Percentiles rank a stretch among this genome's conserved stretches.
Evolutionary conservation across 192 early-diverging fungal species (phyloP).

Genomic region (Rhizophagus prolifer): DNA sequence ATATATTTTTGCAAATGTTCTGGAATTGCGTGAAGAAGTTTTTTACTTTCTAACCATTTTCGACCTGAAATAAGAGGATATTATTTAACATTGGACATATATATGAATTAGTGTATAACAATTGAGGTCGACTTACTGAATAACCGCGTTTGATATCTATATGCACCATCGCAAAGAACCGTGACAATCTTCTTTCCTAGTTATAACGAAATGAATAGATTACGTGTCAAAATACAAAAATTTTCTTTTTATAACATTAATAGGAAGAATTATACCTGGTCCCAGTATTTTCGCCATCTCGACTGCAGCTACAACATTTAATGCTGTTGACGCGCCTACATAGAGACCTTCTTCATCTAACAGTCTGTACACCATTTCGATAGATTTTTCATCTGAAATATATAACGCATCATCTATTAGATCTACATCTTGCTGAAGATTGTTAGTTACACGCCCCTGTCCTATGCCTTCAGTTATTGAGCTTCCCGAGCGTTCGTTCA

Average conservation of each 20-base stretch:
- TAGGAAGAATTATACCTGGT: conserved; percentile 47
- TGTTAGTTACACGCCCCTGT: conserved; percentile 91
- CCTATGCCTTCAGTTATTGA: conserved; percentile 97
- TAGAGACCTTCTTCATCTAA: conserved; percentile 95
- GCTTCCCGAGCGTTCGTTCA: conserved; percentile 70
- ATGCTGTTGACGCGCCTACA: conserved; percentile 85
- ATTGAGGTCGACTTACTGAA: conserved; percentile 59
- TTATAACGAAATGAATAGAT: not conserved
- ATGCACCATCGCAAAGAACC: conserved; percentile 87
- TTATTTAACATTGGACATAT: not conserved
- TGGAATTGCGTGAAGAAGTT: conserved; percentile 73
- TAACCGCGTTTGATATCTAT: conserved; percentile 78
- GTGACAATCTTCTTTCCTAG: conserved; percentile 75
- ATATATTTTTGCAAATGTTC: conserved; percentile 85
- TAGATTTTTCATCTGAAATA: conserved; percentile 78
- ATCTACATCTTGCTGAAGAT: conserved; percentile 77
- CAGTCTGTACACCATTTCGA: conserved; percentile 85
- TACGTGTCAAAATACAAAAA: not conserved
- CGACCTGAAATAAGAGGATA: conserved; percentile 38
- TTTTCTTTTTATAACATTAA: not conserved
- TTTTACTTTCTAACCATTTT: conserved; percentile 88
- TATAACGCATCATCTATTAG: conserved; percentile 81
- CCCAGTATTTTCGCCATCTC: conserved; percentile 86
- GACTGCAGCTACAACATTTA: conserved; percentile 91
- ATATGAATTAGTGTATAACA: not conserved